Evolutionary conservation across 331 rosid genomes (phyloP).

Genomic region (Phaseolus coccineus): DNA sequence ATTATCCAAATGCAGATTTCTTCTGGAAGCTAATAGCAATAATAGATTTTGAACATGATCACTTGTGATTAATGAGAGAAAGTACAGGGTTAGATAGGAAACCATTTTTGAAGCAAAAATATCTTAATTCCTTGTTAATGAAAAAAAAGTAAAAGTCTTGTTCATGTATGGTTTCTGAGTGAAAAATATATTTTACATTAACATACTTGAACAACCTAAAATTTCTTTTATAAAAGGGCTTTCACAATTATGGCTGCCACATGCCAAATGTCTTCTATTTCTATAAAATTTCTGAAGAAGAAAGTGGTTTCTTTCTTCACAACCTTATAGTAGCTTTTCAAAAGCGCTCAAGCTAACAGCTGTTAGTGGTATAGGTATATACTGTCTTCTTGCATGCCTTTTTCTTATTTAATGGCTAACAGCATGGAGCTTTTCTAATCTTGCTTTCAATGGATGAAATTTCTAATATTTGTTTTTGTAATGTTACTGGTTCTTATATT

Average conservation of each 20-base stretch:
- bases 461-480: constrained; percentile 18
- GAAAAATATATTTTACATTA: not conserved
- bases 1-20: not conserved
- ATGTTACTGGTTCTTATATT: constrained; percentile 20
- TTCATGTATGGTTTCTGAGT: not conserved
- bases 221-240: not conserved
- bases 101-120: not conserved
- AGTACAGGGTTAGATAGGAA: not conserved
- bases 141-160: not conserved
- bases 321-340: not conserved
- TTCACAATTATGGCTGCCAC: not conserved
- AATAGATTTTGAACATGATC: not conserved
- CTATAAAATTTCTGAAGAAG: not conserved
- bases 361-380: not conserved
- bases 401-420: not conserved
- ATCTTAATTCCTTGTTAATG: not conserved
- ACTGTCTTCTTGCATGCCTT: constrained; percentile 21
- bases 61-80: not conserved
- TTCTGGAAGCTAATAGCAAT: not conserved
- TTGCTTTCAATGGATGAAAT: constrained; percentile 15
- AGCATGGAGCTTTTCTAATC: constrained; percentile 15
- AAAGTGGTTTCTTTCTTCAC: not conserved
- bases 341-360: not conserved
- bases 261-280: not conserved
- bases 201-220: not conserved